Percentiles rank a stretch among this genome's conserved stretches.
These are phyloP conservation scores for Alternaria triticimaculans DNA, from an alignment of 2,329 filamentous ascomycete genomes.

Conservation along the genomic window DNA sequence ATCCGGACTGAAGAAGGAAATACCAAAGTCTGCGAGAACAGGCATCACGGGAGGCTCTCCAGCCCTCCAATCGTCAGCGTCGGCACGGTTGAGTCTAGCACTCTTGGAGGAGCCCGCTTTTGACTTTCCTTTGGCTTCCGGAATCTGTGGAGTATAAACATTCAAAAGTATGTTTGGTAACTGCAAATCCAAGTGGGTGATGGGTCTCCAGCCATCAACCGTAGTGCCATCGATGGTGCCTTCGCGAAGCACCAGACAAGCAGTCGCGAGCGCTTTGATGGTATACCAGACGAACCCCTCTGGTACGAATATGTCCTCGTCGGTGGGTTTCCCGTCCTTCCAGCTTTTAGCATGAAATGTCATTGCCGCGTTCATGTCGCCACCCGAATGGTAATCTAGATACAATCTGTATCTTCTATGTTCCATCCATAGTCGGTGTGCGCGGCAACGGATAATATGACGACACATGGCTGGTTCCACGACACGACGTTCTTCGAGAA, in stretches of 20 bases:
- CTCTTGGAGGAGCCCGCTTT: neutral
- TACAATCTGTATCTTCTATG: conserved; percentile 9
- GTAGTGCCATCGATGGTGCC: neutral
- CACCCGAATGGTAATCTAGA: conserved; percentile 2
- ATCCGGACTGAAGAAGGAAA: neutral
- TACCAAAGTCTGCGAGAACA: neutral
- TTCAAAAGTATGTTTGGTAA: neutral
- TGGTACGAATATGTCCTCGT: neutral
- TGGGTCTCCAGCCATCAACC: neutral
- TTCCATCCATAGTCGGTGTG: conserved; percentile 17
- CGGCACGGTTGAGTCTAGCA: neutral
- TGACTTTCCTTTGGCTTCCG: neutral
- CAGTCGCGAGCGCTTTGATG: neutral
- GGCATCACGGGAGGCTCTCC: neutral
- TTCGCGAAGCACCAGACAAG: neutral
- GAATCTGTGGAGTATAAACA: neutral
- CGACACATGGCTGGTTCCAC: neutral
- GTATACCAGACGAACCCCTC: neutral
- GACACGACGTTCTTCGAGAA: conserved; percentile 4
- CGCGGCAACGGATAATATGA: conserved; percentile 7
- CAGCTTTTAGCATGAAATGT: neutral
- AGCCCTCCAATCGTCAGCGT: neutral
- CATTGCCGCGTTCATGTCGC: neutral
- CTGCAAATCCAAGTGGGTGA: neutral
- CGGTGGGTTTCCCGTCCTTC: neutral